Evolutionary conservation across 2,329 filamentous ascomycete genomes (phyloP), one percentile per base, ranked within the genome.

Genomic region (Cryphonectria naterciae): DNA sequence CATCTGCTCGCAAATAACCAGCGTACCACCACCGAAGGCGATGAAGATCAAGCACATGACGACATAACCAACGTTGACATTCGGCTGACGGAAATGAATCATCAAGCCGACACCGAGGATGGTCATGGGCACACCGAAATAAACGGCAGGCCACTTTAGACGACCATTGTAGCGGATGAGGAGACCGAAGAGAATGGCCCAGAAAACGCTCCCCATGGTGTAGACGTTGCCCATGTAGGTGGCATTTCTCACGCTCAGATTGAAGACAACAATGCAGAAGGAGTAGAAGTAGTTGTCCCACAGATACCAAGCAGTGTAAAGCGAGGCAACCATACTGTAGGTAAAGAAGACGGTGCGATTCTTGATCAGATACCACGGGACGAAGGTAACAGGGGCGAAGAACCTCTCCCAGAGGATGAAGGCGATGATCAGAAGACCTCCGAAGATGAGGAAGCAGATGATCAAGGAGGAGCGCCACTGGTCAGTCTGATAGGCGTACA

Each of bases 1-100:
- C 43, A 49, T 49, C 43, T 49, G 43, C 43, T 49, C 43, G 43
- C 43, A 49, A 7, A 49, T 49, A 6, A 49, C 43, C 4, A 49
- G 43, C 19, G 43, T 49, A 22, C 88, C 89, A 2, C 88, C 88
- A 2, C 87, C 87, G 35, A 89, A 84, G 2, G 88, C 87, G 68
- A 91, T 84, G 73, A 91, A 86, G 67, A 92, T 85, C 77, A 92
- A 89, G 17, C 86, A 88, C 80, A 88, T 87, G 75, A 91, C 78
- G 1, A 91, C 81, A 76, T 86, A 86, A 2, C 86, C 82, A 43
- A 89, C 82, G 28, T 83, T 81, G 69, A 80, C 80, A 41, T 83
- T 79, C 54, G 87, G 83, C 70, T 84, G 82, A 35, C 88, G 87
- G 81, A 88, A 90, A 43, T 87, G 77, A 72, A 90, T 85, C 88